Evolutionary conservation across 768 basidiomycete species (phyloP).

Genomic region (Psilocybe subaeruginosa): DNA sequence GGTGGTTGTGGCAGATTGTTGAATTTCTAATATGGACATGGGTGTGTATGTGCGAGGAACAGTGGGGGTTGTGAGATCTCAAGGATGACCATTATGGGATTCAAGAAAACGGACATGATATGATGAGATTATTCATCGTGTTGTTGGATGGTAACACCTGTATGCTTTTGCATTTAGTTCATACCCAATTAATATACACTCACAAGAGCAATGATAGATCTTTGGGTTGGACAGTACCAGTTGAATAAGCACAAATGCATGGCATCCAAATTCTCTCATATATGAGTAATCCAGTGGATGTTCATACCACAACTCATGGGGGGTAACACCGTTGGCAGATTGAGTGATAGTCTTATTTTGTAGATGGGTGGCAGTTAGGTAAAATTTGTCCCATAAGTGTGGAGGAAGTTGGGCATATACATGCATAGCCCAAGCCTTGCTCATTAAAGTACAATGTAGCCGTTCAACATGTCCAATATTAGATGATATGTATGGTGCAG

Average conservation of each 20-base stretch:
- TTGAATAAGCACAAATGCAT: conserved; percentile 14
- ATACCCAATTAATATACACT: conserved; percentile 26
- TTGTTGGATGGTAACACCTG: conserved; percentile 15
- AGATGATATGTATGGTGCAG: conserved; percentile 36
- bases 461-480: conserved; percentile 39
- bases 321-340: conserved; percentile 14
- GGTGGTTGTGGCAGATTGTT: not conserved
- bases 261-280: conserved; percentile 34
- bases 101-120: conserved; percentile 24
- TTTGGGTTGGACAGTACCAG: conserved; percentile 28
- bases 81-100: conserved; percentile 7
- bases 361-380: conserved; percentile 30
- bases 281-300: conserved; percentile 23
- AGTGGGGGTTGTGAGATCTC: not conserved
- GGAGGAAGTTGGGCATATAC: conserved; percentile 25
- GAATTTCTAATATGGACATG: not conserved
- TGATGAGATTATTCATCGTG: conserved; percentile 1
- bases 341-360: conserved; percentile 13
- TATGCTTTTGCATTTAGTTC: conserved; percentile 18
- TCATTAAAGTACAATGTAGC: conserved; percentile 35
- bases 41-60: not conserved
- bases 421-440: conserved; percentile 31
- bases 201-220: conserved; percentile 21
- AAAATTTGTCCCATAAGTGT: conserved; percentile 36
- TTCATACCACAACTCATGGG: conserved; percentile 20